Conservation (phyloP, 352 stramenopile genomes). For the Globisporangium parvum region DNA sequence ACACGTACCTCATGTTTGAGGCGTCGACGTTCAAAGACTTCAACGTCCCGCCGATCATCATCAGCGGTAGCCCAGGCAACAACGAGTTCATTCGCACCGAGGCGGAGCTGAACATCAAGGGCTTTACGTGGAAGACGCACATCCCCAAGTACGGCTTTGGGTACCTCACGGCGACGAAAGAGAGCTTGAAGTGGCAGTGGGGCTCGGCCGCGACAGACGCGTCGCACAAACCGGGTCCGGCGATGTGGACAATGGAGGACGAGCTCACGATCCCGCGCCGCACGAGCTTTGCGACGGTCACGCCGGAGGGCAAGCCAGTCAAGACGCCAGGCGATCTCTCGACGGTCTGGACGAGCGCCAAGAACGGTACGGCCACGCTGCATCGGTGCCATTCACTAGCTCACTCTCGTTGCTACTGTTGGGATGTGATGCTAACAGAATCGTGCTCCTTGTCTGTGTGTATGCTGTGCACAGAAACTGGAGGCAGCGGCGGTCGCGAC, state of each 20-base stretch:
- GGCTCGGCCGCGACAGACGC: constrained; percentile 41
- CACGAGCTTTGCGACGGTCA: constrained; percentile 15
- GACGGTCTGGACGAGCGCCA: constrained; percentile 18
- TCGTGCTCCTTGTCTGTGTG: neutral
- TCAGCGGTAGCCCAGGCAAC: constrained; percentile 67
- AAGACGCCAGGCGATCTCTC: constrained; percentile 27
- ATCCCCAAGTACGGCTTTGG: constrained; percentile 76
- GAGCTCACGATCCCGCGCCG: constrained; percentile 38
- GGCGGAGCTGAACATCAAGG: constrained; percentile 40
- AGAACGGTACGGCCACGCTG: constrained; percentile 18
- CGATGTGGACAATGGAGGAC: constrained; percentile 44
- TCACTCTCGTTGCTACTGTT: neutral
- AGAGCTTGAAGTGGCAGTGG: constrained; percentile 55
- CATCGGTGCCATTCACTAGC: neutral
- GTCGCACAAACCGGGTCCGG: constrained; percentile 31
- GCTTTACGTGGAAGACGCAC: constrained; percentile 49
- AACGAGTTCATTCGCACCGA: constrained; percentile 66
- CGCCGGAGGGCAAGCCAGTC: constrained; percentile 34
- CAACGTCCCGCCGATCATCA: constrained; percentile 61
- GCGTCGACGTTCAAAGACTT: constrained; percentile 40
- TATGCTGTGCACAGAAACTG: constrained; percentile 1
- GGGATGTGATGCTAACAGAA: neutral
- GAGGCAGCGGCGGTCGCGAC: constrained; percentile 9
- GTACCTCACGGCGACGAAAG: constrained; percentile 53
- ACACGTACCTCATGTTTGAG: constrained; percentile 68